phyloP scores from a whole-genome alignment of 305 asterid genomes.

The Solanum hybrid region DNA sequence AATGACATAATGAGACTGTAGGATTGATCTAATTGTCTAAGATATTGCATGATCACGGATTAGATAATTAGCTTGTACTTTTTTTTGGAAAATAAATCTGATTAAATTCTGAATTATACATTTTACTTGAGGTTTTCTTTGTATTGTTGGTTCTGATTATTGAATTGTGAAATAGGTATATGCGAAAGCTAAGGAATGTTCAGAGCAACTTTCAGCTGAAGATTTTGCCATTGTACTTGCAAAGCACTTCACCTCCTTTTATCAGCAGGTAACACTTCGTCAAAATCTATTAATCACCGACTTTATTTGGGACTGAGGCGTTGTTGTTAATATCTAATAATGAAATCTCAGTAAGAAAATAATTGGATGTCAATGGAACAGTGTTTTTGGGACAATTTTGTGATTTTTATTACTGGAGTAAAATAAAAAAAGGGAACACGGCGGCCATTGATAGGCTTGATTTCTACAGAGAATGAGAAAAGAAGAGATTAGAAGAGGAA shows the following conservation, averaged over 20 bases:
- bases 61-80: background rate
- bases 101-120: background rate
- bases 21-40: background rate
- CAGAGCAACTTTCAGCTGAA: constrained; percentile 57
- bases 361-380: background rate
- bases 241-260: constrained; percentile 71
- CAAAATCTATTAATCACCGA: background rate
- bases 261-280: constrained; percentile 46
- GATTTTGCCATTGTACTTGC: constrained; percentile 84
- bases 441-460: background rate
- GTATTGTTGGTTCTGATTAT: background rate
- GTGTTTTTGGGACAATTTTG: background rate
- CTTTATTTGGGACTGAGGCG: background rate
- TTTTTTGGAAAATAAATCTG: background rate
- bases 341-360: background rate
- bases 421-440: background rate
- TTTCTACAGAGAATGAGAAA: background rate
- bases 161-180: constrained; percentile 52
- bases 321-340: background rate
- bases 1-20: background rate
- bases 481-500: background rate
- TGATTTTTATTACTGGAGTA: background rate
- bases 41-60: background rate
- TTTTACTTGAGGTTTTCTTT: background rate
- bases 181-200: constrained; percentile 86